Evolutionary conservation across 495 filamentous ascomycete genomes (phyloP).

Genomic region (Aspergillus conjunctus): DNA sequence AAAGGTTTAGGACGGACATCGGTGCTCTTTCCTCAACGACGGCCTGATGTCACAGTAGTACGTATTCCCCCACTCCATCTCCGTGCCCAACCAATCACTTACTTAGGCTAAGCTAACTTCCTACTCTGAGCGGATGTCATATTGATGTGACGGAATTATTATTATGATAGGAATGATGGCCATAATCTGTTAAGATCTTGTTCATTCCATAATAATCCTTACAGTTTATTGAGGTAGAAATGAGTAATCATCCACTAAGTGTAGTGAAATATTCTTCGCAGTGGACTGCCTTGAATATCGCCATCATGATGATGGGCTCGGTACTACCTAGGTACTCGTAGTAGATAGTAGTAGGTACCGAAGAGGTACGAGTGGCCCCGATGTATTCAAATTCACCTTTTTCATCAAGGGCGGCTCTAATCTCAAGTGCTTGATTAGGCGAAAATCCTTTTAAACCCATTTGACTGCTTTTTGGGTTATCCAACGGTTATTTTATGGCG

Average conservation of each 20-base stretch:
- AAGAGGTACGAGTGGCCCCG: not conserved
- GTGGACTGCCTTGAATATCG: not conserved
- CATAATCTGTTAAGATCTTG: not conserved
- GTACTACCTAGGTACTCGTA: not conserved
- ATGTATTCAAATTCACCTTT: not conserved
- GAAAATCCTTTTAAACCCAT: not conserved
- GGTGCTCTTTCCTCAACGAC: too few relatives aligned
- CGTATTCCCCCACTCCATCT: not conserved
- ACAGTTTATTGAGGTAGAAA: not conserved
- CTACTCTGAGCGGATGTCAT: constrained; percentile 9
- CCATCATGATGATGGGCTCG: not conserved
- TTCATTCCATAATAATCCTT: not conserved
- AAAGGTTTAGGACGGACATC: too few relatives aligned
- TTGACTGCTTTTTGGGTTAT: not conserved
- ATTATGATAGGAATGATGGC: not conserved
- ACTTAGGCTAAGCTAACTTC: not conserved
- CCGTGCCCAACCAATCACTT: not conserved
- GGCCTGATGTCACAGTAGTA: not conserved
- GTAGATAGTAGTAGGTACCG: too few relatives aligned
- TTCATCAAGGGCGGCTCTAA: not conserved
- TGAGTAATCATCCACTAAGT: not conserved
- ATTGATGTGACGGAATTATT: constrained; percentile 13
- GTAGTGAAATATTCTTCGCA: too few relatives aligned
- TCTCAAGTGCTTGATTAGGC: not conserved
- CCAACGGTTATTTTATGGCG: not conserved